Conservation (phyloP, 2,329 filamentous ascomycete genomes). For the Aspergillus latus region DNA sequence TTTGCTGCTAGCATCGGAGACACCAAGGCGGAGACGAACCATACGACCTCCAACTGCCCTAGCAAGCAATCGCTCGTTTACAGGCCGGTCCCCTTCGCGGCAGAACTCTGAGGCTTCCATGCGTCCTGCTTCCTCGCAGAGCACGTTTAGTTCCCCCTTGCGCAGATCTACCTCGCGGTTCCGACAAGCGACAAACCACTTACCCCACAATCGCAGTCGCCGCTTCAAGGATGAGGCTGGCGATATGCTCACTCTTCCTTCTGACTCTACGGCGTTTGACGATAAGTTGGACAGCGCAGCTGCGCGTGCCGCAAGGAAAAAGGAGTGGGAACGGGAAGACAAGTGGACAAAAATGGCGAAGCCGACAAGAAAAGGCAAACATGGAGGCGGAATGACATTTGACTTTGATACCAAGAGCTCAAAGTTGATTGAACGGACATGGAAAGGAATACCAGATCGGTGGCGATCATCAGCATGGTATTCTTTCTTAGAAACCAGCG, state of each 20-base stretch:
- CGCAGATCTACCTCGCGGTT: slow-evolving; percentile 46
- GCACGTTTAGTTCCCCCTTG: slow-evolving; percentile 44
- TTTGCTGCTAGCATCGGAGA: slow-evolving; percentile 56
- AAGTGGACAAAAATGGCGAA: slow-evolving; percentile 69
- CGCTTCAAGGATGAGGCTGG: slow-evolving; percentile 59
- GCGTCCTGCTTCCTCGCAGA: slow-evolving; percentile 49
- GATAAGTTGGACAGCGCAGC: slow-evolving; percentile 50
- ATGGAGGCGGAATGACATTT: slow-evolving; percentile 63
- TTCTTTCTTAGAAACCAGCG: slow-evolving; percentile 80
- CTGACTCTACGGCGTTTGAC: slow-evolving; percentile 49
- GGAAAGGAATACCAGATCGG: slow-evolving; percentile 96
- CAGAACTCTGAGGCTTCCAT: slow-evolving; percentile 45
- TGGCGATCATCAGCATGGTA: slow-evolving; percentile 96
- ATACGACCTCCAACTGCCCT: slow-evolving; percentile 52
- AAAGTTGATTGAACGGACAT: slow-evolving; percentile 87
- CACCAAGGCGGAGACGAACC: slow-evolving; percentile 55
- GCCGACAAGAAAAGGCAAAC: slow-evolving; percentile 43
- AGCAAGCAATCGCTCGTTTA: slow-evolving; percentile 46
- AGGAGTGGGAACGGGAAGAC: slow-evolving; percentile 62
- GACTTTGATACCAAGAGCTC: slow-evolving; percentile 79
- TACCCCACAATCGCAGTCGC: slow-evolving; percentile 55
- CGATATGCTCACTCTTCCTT: slow-evolving; percentile 64
- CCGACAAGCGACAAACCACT: slow-evolving; percentile 53
- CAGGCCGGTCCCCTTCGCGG: slow-evolving; percentile 40
- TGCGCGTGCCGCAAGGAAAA: slow-evolving; percentile 53